These are phyloP conservation scores for Boletus subcaerulescens DNA, from an alignment of 768 basidiomycete species.

Conservation along the genomic window DNA sequence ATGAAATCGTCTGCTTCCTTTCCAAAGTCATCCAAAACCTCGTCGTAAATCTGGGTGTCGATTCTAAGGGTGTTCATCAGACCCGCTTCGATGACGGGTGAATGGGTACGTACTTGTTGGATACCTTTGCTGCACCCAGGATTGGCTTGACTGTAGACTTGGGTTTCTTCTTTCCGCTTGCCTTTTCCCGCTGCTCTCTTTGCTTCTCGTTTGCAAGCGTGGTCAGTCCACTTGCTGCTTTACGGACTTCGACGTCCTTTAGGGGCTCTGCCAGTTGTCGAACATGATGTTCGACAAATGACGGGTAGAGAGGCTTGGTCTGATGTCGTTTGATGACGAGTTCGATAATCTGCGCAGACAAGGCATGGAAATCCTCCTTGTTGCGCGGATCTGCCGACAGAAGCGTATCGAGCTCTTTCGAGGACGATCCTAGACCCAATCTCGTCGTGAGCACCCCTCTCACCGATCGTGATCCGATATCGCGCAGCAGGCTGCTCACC, in stretches of 20 bases:
- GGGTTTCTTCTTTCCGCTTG: constrained; percentile 87
- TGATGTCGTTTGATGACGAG: constrained; percentile 76
- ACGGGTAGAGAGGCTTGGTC: constrained; percentile 74
- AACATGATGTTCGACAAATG: constrained; percentile 83
- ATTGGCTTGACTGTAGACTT: constrained; percentile 69
- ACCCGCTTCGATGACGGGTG: not conserved
- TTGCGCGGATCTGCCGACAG: constrained; percentile 80
- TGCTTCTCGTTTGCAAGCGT: constrained; percentile 95
- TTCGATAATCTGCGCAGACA: constrained; percentile 74
- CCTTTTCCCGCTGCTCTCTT: constrained; percentile 81
- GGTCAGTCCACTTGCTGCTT: constrained; percentile 79
- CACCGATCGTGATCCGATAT: not conserved
- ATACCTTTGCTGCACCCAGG: constrained; percentile 68
- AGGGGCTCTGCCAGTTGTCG: constrained; percentile 73
- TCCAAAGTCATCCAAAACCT: constrained; percentile 87
- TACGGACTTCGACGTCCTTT: constrained; percentile 88
- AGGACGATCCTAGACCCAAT: constrained; percentile 53
- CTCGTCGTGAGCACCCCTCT: not conserved
- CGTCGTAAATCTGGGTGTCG: constrained; percentile 82
- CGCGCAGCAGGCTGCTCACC: constrained; percentile 39
- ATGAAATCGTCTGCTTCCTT: constrained; percentile 81
- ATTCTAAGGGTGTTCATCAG: constrained; percentile 43
- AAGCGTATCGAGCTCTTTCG: constrained; percentile 64
- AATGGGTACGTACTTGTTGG: constrained; percentile 49
- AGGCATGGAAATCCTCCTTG: constrained; percentile 79